Percentiles rank a stretch among this genome's conserved stretches.
These are phyloP conservation scores for Talaromyces sp. DNA, from an alignment of 2,329 filamentous ascomycete species.

Conservation along the genomic window DNA sequence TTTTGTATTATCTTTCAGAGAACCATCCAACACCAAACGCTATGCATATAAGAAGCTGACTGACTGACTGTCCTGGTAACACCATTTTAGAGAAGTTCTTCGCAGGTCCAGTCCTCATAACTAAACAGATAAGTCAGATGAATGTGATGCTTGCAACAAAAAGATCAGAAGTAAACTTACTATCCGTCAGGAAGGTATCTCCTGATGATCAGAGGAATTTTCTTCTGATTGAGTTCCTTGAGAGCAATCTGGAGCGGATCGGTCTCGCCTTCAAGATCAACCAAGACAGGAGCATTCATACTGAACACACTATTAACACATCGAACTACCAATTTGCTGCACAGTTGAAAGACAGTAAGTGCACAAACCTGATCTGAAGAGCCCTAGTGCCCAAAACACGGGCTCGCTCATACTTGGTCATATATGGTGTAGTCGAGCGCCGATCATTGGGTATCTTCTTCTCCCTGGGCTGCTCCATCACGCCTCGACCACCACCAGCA, in stretches of 20 bases:
- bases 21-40: slow-evolving; percentile 39
- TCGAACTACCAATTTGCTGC: neutral
- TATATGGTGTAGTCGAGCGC: slow-evolving; percentile 90
- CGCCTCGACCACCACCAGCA: slow-evolving; percentile 49
- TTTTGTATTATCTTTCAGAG: slow-evolving; percentile 2
- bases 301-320: slow-evolving; percentile 46
- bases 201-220: slow-evolving; percentile 92
- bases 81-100: slow-evolving; percentile 68
- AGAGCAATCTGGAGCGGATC: slow-evolving; percentile 96
- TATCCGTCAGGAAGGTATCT: slow-evolving; percentile 95
- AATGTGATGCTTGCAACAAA: neutral
- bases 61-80: slow-evolving; percentile 21
- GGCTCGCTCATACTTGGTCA: slow-evolving; percentile 98
- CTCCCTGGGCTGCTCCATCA: slow-evolving; percentile 58
- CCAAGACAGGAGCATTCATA: slow-evolving; percentile 95
- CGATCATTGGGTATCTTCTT: slow-evolving; percentile 90
- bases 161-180: slow-evolving; percentile 54
- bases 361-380: slow-evolving; percentile 82
- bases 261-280: slow-evolving; percentile 95
- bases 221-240: slow-evolving; percentile 97
- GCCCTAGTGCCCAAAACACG: slow-evolving; percentile 90
- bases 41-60: slow-evolving; percentile 32
- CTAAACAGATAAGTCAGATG: slow-evolving; percentile 42
- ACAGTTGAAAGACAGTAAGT: neutral
- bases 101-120: slow-evolving; percentile 99